Base-by-base conservation (phyloP, 805 yeast species). In the Saccharomycopsis sp. region DNA sequence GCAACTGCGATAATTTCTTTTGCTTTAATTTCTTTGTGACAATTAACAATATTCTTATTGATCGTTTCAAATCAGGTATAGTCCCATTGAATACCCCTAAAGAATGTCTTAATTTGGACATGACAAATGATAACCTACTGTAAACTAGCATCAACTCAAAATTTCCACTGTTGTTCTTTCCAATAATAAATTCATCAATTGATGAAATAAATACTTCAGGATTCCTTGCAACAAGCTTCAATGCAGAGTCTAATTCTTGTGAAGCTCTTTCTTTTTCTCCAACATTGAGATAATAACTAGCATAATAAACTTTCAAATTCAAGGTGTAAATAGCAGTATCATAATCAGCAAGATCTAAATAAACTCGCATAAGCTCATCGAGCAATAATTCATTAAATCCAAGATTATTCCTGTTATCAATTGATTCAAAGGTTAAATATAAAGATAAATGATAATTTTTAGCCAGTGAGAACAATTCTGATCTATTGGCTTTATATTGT, bases 1-100 rank as follows among this genome's bases (percentile, higher is more conserved):
- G 67, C 57, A 36, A 74, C 74, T 3, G 56, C 50, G 3, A 66
- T 54, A 4, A 55, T 49, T 33, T 55, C 53, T 35, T 31, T 57
- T 60, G 14, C 50, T 29, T 55, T 4, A 59, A 48, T 8, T 4
- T 47, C 35, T 5, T 51, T 24, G 1, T 22, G 11, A 23, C 23
- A 11, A 45, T 20, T 14, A 41, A 37, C 19, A 29, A 4, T 4
- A 45, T 31, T 21, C 50, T 20, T 14, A 45, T 22, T 17, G 42
- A 22, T 26, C 50, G 24, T 37, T 44, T 41, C 20, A 45, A 19
- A 23, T 45, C 50, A 32, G 22, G 31, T 8, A 45, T 19, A 5
- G 41, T 8, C 1, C 36, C 45, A 13, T 20, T 11, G 20, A 40
- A 36, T 2, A 34, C 17, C 2, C 48, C 48, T 19, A 20, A 21